Evolutionary conservation across 257 asterid species (phyloP).

Genomic region (Euphrasia confusa): DNA sequence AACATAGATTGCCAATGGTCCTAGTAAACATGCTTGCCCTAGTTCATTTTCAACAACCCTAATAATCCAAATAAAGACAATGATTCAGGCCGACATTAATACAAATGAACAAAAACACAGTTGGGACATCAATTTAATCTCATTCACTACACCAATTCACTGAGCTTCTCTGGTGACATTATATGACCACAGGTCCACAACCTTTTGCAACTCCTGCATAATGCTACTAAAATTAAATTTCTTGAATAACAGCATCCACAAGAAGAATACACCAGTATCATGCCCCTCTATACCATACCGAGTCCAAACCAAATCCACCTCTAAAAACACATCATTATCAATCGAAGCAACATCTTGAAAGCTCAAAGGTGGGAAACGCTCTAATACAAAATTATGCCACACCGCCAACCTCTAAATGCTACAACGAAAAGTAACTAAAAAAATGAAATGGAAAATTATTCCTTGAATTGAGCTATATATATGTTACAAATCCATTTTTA

Average conservation of each 20-base stretch:
- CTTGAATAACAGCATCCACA: conserved; percentile 27
- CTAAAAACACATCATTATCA: conserved; percentile 32
- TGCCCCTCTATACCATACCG: conserved; percentile 21
- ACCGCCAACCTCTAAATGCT: conserved; percentile 10
- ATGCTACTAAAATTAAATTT: conserved; percentile 19
- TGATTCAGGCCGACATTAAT: too few relatives aligned
- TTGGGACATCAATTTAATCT: too few relatives aligned
- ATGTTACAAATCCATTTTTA: conserved; percentile 62
- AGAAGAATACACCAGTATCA: conserved; percentile 6
- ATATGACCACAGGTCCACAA: too few relatives aligned
- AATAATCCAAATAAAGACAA: too few relatives aligned
- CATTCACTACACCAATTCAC: too few relatives aligned
- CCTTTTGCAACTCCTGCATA: too few relatives aligned
- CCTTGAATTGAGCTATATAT: conserved; percentile 65
- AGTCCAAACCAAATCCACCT: conserved; percentile 25
- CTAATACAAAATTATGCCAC: conserved; percentile 41
- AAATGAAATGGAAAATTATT: conserved; percentile 38
- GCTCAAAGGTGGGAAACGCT: conserved; percentile 33
- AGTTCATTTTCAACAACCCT: too few relatives aligned
- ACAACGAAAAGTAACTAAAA: conserved; percentile 18
- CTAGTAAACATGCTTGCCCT: too few relatives aligned
- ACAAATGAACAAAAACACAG: too few relatives aligned
- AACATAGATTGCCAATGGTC: too few relatives aligned
- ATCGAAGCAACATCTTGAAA: conserved; percentile 41
- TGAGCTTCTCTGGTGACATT: too few relatives aligned